These are phyloP conservation scores for Boletus tylopilopsis DNA, from an alignment of 768 basidiomycete genomes.

Conservation along the genomic window DNA sequence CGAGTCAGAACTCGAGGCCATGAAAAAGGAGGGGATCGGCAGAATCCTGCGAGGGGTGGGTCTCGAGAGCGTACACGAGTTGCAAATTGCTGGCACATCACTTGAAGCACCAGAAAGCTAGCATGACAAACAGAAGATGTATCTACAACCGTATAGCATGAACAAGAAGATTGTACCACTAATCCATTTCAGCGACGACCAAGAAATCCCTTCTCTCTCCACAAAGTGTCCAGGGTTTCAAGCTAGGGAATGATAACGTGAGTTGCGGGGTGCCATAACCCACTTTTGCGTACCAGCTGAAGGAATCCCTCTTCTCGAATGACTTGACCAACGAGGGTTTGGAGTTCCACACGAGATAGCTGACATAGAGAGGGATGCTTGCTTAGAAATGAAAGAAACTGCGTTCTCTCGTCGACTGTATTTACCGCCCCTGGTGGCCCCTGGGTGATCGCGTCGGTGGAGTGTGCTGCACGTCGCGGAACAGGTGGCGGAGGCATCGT, in stretches of 20 bases:
- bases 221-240: conserved; percentile 50
- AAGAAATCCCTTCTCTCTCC: conserved; percentile 43
- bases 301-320: conserved; percentile 75
- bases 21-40: conserved; percentile 59
- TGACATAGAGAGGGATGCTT: conserved; percentile 50
- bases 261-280: conserved; percentile 1
- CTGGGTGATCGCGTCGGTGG: conserved; percentile 1
- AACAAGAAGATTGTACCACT: not conserved
- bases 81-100: conserved; percentile 52
- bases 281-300: conserved; percentile 52
- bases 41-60: conserved; percentile 65
- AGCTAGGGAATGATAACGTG: conserved; percentile 38
- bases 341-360: conserved; percentile 48
- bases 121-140: not conserved
- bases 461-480: conserved; percentile 14
- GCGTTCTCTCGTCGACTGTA: conserved; percentile 8
- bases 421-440: conserved; percentile 6
- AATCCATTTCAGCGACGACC: conserved; percentile 13
- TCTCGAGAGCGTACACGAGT: conserved; percentile 62
- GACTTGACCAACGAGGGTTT: conserved; percentile 54
- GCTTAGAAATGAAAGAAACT: conserved; percentile 39
- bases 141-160: not conserved
- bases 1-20: conserved; percentile 64
- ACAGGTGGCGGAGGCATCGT: conserved; percentile 32
- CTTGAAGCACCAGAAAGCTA: conserved; percentile 31